Conservation (phyloP, 352 stramenopile species). For the Globisporangium nagaii region DNA sequence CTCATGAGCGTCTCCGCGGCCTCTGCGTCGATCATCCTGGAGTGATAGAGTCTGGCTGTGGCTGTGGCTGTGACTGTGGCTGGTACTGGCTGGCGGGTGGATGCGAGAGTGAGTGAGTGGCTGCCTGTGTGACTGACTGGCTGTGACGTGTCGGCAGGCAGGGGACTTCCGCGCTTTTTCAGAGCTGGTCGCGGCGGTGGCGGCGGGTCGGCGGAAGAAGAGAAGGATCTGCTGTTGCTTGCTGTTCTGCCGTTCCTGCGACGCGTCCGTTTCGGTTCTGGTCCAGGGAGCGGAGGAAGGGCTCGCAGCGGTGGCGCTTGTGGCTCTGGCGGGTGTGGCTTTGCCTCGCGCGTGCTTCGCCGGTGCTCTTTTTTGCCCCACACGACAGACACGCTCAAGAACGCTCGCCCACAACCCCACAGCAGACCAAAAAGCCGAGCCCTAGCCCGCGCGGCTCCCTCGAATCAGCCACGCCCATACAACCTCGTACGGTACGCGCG, state of each 20-base stretch:
- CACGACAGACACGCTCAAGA: too few species aligned
- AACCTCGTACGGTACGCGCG: background rate
- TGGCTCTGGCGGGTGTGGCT: background rate
- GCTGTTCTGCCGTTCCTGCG: too few species aligned
- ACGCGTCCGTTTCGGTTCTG: slow-evolving; percentile 6
- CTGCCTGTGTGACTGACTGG: slow-evolving; percentile 2
- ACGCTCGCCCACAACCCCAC: background rate
- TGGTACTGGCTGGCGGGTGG: background rate
- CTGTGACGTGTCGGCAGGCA: slow-evolving; percentile 4
- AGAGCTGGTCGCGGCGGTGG: background rate
- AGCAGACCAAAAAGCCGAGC: background rate
- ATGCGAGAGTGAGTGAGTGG: background rate
- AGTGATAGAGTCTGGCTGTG: background rate
- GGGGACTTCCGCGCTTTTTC: slow-evolving; percentile 9
- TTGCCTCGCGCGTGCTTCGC: background rate
- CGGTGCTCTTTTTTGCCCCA: background rate
- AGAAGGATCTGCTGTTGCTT: too few species aligned
- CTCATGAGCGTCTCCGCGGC: slow-evolving; percentile 78
- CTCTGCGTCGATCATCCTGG: slow-evolving; percentile 74
- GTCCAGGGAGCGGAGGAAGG: background rate
- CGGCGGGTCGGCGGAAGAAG: background rate
- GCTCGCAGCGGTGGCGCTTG: background rate
- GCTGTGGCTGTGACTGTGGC: background rate
- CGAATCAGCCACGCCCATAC: background rate
- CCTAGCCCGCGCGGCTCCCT: background rate